A percentile compares a stretch with the other conserved stretches of the same genome.
These are phyloP conservation scores for Phytopythium aichiense DNA, from an alignment of 352 stramenopile species.

Conservation along the genomic window DNA sequence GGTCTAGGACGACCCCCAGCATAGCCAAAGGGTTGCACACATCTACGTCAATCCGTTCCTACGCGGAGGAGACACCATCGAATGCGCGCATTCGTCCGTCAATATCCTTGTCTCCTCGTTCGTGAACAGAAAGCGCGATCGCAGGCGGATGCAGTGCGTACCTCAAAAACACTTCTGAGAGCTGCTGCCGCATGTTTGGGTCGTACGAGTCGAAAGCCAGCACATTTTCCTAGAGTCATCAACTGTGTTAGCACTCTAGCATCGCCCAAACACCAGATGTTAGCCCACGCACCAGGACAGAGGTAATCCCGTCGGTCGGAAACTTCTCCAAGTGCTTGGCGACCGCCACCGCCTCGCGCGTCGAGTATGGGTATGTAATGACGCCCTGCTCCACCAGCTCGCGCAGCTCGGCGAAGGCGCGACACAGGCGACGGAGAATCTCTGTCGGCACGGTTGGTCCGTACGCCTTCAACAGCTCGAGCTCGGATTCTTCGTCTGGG, in stretches of 20 bases:
- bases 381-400: constrained; percentile 82
- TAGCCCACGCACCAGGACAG: constrained; percentile 45
- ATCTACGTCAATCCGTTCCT: constrained; percentile 23
- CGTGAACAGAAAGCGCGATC: background rate
- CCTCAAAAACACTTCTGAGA: constrained; percentile 79
- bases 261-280: background rate
- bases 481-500: constrained; percentile 89
- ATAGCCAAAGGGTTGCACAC: background rate
- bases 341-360: constrained; percentile 91
- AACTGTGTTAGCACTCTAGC: background rate
- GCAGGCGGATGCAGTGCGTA: constrained; percentile 20
- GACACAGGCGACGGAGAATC: constrained; percentile 80
- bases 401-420: constrained; percentile 90
- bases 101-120: background rate
- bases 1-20: background rate
- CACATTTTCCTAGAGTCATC: constrained; percentile 86
- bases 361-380: constrained; percentile 94
- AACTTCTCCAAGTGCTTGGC: constrained; percentile 93
- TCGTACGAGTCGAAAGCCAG: constrained; percentile 92
- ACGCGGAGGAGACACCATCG: constrained; percentile 4
- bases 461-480: constrained; percentile 87
- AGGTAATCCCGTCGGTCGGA: constrained; percentile 85
- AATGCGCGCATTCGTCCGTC: constrained; percentile 13
- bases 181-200: constrained; percentile 57
- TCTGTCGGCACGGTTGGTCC: constrained; percentile 77